A percentile compares a stretch with the other conserved stretches of the same genome.
These are phyloP conservation scores for Colletotrichum truncatum DNA, from an alignment of 2,329 filamentous ascomycete genomes.

Conservation along the genomic window DNA sequence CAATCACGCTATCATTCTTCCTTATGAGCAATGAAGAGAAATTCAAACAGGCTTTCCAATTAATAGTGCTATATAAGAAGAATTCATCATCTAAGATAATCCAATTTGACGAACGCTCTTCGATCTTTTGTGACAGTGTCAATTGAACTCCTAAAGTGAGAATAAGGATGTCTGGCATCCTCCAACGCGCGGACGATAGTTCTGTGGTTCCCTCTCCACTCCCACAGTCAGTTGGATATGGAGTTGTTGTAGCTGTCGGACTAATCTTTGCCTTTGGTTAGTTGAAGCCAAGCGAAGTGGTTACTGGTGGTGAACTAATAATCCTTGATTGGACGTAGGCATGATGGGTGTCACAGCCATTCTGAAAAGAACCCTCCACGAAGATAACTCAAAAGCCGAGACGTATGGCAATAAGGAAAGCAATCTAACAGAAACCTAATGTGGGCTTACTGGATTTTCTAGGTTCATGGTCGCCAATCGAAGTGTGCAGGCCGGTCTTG, in stretches of 20 bases:
- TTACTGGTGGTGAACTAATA: slow-evolving; percentile 45
- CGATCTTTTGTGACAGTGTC: too few relatives aligned
- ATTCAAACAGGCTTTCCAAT: too few relatives aligned
- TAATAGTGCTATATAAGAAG: neutral
- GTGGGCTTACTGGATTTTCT: neutral
- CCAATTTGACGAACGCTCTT: too few relatives aligned
- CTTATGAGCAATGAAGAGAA: neutral
- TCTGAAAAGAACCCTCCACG: slow-evolving; percentile 57
- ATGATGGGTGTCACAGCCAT: slow-evolving; percentile 57
- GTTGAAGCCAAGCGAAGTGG: too few relatives aligned
- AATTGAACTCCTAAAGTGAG: neutral
- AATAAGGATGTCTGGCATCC: too few relatives aligned
- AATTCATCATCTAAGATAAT: too few relatives aligned
- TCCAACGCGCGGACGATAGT: neutral
- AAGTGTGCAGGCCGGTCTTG: slow-evolving; percentile 58
- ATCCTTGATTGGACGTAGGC: slow-evolving; percentile 44
- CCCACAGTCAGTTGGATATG: slow-evolving; percentile 11
- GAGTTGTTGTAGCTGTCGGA: neutral
- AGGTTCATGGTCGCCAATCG: slow-evolving; percentile 64
- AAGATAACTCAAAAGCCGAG: slow-evolving; percentile 62
- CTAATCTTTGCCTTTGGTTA: neutral
- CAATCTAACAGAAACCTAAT: neutral
- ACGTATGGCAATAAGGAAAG: slow-evolving; percentile 38
- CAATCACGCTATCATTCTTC: neutral
- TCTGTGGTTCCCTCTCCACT: slow-evolving; percentile 11